Conservation (phyloP, 495 filamentous ascomycete genomes). For the Daldinia childiae region DNA sequence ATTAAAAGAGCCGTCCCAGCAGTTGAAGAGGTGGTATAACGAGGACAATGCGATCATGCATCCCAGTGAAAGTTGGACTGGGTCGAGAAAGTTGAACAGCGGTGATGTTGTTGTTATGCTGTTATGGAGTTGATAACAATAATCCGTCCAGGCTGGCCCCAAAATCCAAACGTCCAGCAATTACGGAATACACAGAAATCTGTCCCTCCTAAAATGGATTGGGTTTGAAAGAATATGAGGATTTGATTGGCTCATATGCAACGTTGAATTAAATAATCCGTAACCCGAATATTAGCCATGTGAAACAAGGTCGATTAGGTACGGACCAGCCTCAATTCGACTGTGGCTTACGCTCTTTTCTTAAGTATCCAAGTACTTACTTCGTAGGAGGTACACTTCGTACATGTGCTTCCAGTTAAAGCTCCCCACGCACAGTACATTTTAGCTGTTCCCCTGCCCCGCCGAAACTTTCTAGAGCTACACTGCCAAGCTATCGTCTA, state of each 20-base stretch:
- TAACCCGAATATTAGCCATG: constrained; percentile 30
- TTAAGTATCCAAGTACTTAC: too few species aligned
- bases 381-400: background rate
- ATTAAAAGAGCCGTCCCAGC: constrained; percentile 25
- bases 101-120: constrained; percentile 17
- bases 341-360: constrained; percentile 13
- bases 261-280: constrained; percentile 34
- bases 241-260: constrained; percentile 22
- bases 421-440: background rate
- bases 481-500: constrained; percentile 1
- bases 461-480: constrained; percentile 49
- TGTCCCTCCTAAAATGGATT: constrained; percentile 48
- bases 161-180: constrained; percentile 21
- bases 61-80: constrained; percentile 24
- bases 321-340: constrained; percentile 10
- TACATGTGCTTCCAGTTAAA: too few species aligned
- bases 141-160: constrained; percentile 35
- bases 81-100: constrained; percentile 12
- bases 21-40: constrained; percentile 30
- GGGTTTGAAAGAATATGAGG: constrained; percentile 11
- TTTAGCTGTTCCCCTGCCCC: constrained; percentile 51
- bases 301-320: background rate
- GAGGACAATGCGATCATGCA: constrained; percentile 40
- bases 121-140: constrained; percentile 27
- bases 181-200: constrained; percentile 44